These are phyloP conservation scores for Pulveroboletus sp. DNA, from an alignment of 768 basidiomycete species.

Conservation along the genomic window DNA sequence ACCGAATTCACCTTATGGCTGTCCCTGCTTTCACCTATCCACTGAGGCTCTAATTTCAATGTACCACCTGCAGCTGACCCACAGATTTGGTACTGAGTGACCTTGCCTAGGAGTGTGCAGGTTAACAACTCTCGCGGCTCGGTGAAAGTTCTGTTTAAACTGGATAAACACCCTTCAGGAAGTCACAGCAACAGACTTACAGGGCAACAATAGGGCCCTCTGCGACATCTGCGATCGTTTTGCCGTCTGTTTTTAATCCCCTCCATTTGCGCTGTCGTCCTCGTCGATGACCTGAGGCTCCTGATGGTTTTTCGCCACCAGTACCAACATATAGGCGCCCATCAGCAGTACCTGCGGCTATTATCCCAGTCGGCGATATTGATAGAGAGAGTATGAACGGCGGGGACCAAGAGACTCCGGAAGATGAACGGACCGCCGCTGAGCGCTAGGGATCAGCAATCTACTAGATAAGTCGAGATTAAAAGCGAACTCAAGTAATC, in stretches of 20 bases:
- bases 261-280: conserved; percentile 66
- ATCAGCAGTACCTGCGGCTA: conserved; percentile 74
- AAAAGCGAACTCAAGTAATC: conserved; percentile 49
- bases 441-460: not conserved
- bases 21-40: conserved; percentile 40
- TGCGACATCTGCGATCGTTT: conserved; percentile 47
- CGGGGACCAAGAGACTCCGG: conserved; percentile 59
- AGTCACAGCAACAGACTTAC: conserved; percentile 36
- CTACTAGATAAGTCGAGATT: not conserved
- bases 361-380: conserved; percentile 51
- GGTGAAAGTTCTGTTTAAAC: conserved; percentile 43
- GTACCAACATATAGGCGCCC: conserved; percentile 67
- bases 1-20: conserved; percentile 66
- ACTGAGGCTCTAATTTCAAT: conserved; percentile 40
- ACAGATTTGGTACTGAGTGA: conserved; percentile 46
- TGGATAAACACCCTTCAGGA: not conserved
- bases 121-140: conserved; percentile 42
- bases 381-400: conserved; percentile 68
- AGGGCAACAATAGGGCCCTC: conserved; percentile 72
- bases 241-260: conserved; percentile 50
- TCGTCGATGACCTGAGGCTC: conserved; percentile 34
- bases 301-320: conserved; percentile 52
- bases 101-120: conserved; percentile 58
- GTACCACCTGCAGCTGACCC: conserved; percentile 36
- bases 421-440: conserved; percentile 34